Evolutionary conservation across 208 protist species (phyloP).

Genomic region (Acanthamoeba rhysodes): DNA sequence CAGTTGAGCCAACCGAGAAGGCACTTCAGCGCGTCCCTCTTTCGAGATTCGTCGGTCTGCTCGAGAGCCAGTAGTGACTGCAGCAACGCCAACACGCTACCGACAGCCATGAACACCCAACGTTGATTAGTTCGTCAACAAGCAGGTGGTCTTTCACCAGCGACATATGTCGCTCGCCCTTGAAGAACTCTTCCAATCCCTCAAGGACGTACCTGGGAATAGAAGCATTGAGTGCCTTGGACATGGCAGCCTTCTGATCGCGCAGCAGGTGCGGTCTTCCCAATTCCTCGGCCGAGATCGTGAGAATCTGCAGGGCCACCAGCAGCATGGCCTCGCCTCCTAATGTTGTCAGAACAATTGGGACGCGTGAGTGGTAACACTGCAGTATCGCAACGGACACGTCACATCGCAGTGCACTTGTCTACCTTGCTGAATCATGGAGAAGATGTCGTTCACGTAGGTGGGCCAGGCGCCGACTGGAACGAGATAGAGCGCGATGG

Average conservation of each 20-base stretch:
- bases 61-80: conserved; percentile 4
- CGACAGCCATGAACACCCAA: neutral
- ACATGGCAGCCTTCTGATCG: neutral
- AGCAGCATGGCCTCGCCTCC: neutral
- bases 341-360: neutral
- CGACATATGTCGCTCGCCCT: too few relatives aligned
- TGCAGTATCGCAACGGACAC: neutral
- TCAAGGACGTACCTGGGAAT: neutral
- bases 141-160: neutral
- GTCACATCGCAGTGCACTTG: too few relatives aligned
- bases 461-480: neutral
- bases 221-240: neutral
- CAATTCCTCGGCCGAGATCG: neutral
- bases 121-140: neutral
- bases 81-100: neutral
- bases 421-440: neutral
- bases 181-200: too few relatives aligned
- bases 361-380: neutral
- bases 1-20: neutral
- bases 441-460: neutral
- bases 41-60: neutral
- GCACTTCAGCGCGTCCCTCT: neutral
- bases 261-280: neutral
- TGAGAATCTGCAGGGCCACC: conserved; percentile 1
- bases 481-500: neutral